A percentile compares a stretch with the other conserved stretches of the same genome.
These are phyloP conservation scores for Aspergillus versicolor DNA, from an alignment of 2,329 filamentous ascomycete genomes.

Conservation along the genomic window DNA sequence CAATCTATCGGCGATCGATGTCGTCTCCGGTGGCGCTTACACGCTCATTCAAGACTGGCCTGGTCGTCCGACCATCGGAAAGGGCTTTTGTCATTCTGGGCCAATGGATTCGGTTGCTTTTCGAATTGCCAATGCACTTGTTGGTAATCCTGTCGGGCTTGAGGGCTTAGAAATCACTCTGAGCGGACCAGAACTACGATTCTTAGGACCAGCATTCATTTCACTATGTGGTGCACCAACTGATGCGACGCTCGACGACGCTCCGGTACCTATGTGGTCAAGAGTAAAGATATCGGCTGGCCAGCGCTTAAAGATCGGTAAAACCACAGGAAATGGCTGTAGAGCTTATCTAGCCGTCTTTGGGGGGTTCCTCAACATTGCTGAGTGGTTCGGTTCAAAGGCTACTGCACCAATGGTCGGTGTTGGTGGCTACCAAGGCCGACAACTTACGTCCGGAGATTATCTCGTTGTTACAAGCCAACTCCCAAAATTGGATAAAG, in stretches of 20 bases:
- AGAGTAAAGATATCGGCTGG: conserved; percentile 51
- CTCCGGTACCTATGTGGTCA: conserved; percentile 55
- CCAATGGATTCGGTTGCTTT: conserved; percentile 63
- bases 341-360: conserved; percentile 59
- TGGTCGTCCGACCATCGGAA: conserved; percentile 56
- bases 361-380: conserved; percentile 56
- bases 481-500: conserved; percentile 31
- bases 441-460: conserved; percentile 56
- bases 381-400: conserved; percentile 60
- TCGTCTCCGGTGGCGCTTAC: conserved; percentile 57
- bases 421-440: conserved; percentile 61
- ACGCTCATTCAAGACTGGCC: conserved; percentile 61
- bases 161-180: conserved; percentile 63
- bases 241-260: conserved; percentile 52
- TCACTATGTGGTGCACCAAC: conserved; percentile 59
- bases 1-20: conserved; percentile 53
- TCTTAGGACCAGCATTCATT: conserved; percentile 55
- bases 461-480: conserved; percentile 48
- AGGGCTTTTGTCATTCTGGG: conserved; percentile 59
- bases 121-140: conserved; percentile 59
- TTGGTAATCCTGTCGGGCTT: conserved; percentile 53
- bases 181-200: conserved; percentile 58
- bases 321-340: conserved; percentile 53
- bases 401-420: conserved; percentile 58
- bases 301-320: conserved; percentile 56